These are phyloP conservation scores for Camellia granthamiana DNA, from an alignment of 148 eudicot species.

Conservation along the genomic window DNA sequence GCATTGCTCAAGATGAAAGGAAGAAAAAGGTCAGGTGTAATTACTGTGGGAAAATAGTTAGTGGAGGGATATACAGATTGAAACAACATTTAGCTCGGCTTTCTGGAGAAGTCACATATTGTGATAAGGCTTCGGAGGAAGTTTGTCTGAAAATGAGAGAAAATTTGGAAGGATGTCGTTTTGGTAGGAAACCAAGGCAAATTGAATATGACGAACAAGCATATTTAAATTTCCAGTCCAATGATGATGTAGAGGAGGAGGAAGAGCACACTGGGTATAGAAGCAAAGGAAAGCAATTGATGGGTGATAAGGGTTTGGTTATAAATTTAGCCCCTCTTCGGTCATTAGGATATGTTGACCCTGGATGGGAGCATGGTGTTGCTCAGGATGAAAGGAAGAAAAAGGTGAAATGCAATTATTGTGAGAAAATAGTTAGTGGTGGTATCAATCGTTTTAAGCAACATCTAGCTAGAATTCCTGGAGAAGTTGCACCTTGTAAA, in stretches of 20 bases:
- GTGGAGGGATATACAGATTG: constrained; percentile 92
- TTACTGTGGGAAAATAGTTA: constrained; percentile 91
- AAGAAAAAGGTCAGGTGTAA: constrained; percentile 95
- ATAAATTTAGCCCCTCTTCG: constrained; percentile 80
- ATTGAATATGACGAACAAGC: constrained; percentile 62
- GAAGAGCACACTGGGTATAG: constrained; percentile 48
- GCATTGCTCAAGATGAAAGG: constrained; percentile 83
- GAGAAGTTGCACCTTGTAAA: constrained; percentile 97
- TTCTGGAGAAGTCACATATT: constrained; percentile 93
- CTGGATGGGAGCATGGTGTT: constrained; percentile 97
- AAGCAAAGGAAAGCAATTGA: constrained; percentile 70
- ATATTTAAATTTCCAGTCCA: constrained; percentile 58
- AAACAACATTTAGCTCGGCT: constrained; percentile 92
- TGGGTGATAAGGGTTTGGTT: constrained; percentile 54
- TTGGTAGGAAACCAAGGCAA: constrained; percentile 66
- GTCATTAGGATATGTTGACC: constrained; percentile 89
- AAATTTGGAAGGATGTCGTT: constrained; percentile 71
- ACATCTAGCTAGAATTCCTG: constrained; percentile 91
- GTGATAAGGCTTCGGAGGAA: constrained; percentile 90
- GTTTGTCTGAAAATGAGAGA: constrained; percentile 83
- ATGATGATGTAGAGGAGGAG: constrained; percentile 52
- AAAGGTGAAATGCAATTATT: constrained; percentile 93
- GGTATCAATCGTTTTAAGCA: constrained; percentile 95
- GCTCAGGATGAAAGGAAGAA: constrained; percentile 96
- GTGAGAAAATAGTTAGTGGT: constrained; percentile 92